Evolutionary conservation across 805 yeast species (phyloP).

Genomic region (Ogataea glucozyma): DNA sequence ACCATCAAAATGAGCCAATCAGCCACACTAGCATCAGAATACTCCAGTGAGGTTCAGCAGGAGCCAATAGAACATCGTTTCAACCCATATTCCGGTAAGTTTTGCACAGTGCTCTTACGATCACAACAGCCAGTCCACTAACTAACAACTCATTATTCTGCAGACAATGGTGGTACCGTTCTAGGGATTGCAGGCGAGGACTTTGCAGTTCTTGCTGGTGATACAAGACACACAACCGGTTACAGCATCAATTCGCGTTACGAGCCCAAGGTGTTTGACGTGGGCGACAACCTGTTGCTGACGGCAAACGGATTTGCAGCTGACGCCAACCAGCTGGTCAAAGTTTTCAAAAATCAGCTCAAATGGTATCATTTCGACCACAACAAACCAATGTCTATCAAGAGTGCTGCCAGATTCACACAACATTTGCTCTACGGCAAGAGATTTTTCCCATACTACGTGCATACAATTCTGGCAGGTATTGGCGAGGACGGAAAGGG

Average conservation of each 20-base stretch:
- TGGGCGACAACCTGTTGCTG: slow-evolving; percentile 84
- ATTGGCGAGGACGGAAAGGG: slow-evolving; percentile 91
- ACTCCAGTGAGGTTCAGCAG: slow-evolving; percentile 51
- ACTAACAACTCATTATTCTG: not conserved
- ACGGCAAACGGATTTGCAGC: slow-evolving; percentile 97
- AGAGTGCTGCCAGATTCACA: slow-evolving; percentile 84
- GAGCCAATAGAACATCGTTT: slow-evolving; percentile 87
- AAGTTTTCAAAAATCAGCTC: slow-evolving; percentile 64
- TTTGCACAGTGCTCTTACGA: not conserved
- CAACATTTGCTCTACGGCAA: slow-evolving; percentile 91
- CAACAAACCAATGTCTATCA: slow-evolving; percentile 65
- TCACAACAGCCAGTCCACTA: not conserved
- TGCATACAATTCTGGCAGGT: slow-evolving; percentile 92
- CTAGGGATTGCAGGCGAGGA: slow-evolving; percentile 97
- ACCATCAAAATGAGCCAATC: slow-evolving; percentile 18
- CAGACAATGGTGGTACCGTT: slow-evolving; percentile 94
- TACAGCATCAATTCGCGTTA: slow-evolving; percentile 91
- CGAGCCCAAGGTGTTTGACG: slow-evolving; percentile 84
- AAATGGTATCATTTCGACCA: slow-evolving; percentile 95
- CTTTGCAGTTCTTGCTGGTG: slow-evolving; percentile 96
- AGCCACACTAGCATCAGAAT: slow-evolving; percentile 64
- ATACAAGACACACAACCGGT: slow-evolving; percentile 95
- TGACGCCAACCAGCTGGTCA: slow-evolving; percentile 84
- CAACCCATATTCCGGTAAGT: slow-evolving; percentile 73
- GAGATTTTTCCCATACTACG: slow-evolving; percentile 95